Evolutionary conservation across 2,329 filamentous ascomycete species (phyloP), one percentile per base, ranked within the genome.

Genomic region (Colletotrichum sp.): DNA sequence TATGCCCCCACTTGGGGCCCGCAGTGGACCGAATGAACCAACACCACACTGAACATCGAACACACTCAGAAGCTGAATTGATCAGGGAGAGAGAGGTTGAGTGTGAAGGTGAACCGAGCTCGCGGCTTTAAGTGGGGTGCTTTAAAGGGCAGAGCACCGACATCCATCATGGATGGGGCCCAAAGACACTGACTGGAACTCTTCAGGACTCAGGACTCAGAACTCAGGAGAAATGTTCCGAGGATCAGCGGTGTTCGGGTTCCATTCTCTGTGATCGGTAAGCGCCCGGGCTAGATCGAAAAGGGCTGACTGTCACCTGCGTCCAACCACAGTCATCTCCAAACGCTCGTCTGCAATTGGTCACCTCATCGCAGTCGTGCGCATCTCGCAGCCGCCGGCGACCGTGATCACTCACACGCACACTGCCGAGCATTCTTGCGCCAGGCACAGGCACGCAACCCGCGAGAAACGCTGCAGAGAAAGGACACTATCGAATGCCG

Each of bases 341-440:
- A 75, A 67, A 67, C 63, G 68, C 72, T 70, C 9, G 21, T 13
- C 21, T 68, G n/a, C 28, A 16, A 65, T 48, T 61, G 60, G 28
- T 24, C 26, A 57, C 39, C 26, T n/a, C 36, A 18, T 59, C 59
- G 43, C 43, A n/a, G 18, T 21, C 28, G 39, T 26, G 34, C 55
- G 43, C 68, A 67, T 61, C 57, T 21, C 21, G 64, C 69, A 75
- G 70, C 73, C 73, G 69, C 71, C 65, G 32, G 43, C n/a, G 43
- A 48, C 26, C 14, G 64, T 73, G 26, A 60, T 68, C n/a, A 73
- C 39, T 52, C 39, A 28, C 32, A 39, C 63, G n/a, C 43, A 48
- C 43, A 48, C 43, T 48, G 43, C 43, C 43, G 5, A 48, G 43
- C 43, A 48, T 48, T 74, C 59, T 57, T 34, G 61, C 52, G 68